Evolutionary conservation across 768 basidiomycete species (phyloP), one percentile per base, ranked within the genome.

Genomic region (Russula compacta): DNA sequence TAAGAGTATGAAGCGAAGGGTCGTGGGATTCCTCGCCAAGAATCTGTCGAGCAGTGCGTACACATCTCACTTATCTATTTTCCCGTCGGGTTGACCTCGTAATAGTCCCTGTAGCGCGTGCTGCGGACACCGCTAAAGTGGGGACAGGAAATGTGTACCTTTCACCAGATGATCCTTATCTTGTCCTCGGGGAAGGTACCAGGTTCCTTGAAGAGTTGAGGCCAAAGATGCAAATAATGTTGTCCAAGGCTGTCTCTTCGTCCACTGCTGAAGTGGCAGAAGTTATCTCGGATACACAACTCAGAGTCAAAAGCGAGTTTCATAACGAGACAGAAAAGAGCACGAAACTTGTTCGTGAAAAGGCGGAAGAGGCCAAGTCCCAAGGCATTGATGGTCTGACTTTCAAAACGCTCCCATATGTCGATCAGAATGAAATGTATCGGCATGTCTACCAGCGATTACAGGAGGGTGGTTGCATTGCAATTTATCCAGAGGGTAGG

Each of bases 401-500:
- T 19, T 98, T 85, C 80, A 94, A 94, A 74, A 78, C 77, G 44
- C 73, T 98, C 58, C 93, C 95, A 2, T 86, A 87, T 70, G 83
- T 99, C 61, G 90, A 99, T 74, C 97, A 98, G 71, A 83, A 89
- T 63, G 84, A 91, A 56, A 98, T 98, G 87, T 99, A 98, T 74
- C 83, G 85, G 15, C 80, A 92, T 60, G 97, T 98, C 6, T 99
- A 97, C 71, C 80, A 92, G 69, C 82, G 83, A 59, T 75, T 98
- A 60, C 88, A 83, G 59, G 83, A 87, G 56, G 92, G 92, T 17
- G 92, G 93, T 17, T 85, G 86, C 66, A 95, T 99, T 64, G 95
- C 95, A 49, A 98, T 99, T 64, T 98, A 98, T 71, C 97, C 97
- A 40, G 97, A 98, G 86, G 95, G 95, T 92, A 66, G 59, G 73